Conservation (phyloP, 2,329 filamentous ascomycete species). For the Biscogniauxia mediterranea region DNA sequence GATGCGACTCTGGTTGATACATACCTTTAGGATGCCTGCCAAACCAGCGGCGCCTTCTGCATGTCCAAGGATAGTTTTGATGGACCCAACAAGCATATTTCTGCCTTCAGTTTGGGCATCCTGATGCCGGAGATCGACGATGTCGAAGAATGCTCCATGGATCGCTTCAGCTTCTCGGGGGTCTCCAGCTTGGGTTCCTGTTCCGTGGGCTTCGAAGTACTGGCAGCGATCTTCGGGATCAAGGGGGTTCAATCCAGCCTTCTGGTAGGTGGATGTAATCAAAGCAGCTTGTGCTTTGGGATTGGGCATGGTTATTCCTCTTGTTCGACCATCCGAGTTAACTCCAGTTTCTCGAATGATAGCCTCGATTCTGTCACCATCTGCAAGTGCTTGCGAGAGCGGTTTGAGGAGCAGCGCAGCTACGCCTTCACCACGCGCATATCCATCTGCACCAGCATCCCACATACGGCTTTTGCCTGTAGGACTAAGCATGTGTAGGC, state of each 20-base stretch:
- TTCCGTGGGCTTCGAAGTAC: conserved; percentile 48
- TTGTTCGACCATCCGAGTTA: conserved; percentile 50
- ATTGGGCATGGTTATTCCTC: conserved; percentile 56
- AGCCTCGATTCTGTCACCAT: conserved; percentile 45
- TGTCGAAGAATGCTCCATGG: conserved; percentile 39
- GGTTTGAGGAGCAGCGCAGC: conserved; percentile 51
- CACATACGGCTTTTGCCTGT: conserved; percentile 46
- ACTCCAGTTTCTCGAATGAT: conserved; percentile 47
- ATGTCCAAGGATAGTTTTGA: conserved; percentile 49
- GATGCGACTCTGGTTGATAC: not conserved
- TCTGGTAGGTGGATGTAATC: conserved; percentile 44
- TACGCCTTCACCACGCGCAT: conserved; percentile 56
- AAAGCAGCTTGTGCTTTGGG: conserved; percentile 41
- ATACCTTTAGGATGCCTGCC: conserved; percentile 44
- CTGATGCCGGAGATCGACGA: conserved; percentile 1
- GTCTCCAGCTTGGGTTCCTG: conserved; percentile 39
- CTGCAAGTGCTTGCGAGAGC: conserved; percentile 47
- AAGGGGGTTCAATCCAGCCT: conserved; percentile 39
- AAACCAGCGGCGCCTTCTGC: conserved; percentile 50
- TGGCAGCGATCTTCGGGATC: conserved; percentile 38
- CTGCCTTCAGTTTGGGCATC: conserved; percentile 1
- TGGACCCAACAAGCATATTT: conserved; percentile 39
- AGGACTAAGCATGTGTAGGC: conserved; percentile 44
- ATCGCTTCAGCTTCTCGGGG: conserved; percentile 45
- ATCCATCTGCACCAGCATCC: conserved; percentile 52